Evolutionary conservation across 345 rosid genomes (phyloP).

Genomic region (Aegle marmelos): DNA sequence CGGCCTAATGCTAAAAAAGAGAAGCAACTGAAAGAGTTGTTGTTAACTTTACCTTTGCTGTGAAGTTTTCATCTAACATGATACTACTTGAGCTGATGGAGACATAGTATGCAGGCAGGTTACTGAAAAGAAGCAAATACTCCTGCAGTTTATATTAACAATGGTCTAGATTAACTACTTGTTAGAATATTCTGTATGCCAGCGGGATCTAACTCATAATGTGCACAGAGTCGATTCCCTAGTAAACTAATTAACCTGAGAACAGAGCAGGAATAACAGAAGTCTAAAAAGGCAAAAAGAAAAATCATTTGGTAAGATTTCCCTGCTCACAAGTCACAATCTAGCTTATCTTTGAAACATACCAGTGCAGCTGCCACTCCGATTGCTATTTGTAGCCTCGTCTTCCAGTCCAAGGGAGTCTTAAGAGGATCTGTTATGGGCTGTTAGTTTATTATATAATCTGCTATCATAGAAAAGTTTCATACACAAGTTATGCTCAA

Average conservation of each 20-base stretch:
- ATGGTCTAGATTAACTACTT: neutral
- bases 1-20: neutral
- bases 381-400: conserved; percentile 69
- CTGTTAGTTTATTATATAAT: neutral
- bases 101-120: conserved; percentile 58
- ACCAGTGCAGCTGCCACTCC: conserved; percentile 98
- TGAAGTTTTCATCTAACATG: conserved; percentile 86
- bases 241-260: neutral
- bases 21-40: neutral
- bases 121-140: conserved; percentile 74
- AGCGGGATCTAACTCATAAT: neutral
- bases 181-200: neutral
- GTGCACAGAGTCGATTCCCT: neutral
- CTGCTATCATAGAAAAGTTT: neutral
- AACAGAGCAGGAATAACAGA: neutral
- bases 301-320: neutral
- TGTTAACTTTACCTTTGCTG: conserved; percentile 53
- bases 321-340: neutral
- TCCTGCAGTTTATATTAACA: conserved; percentile 50
- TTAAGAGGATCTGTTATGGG: conserved; percentile 76
- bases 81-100: conserved; percentile 79
- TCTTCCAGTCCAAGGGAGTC: conserved; percentile 90
- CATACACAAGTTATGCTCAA: conserved; percentile 1
- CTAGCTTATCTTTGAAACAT: conserved; percentile 25
- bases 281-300: neutral